Base-by-base conservation (phyloP, 768 basidiomycete species). In the Lactarius hatsudake region DNA sequence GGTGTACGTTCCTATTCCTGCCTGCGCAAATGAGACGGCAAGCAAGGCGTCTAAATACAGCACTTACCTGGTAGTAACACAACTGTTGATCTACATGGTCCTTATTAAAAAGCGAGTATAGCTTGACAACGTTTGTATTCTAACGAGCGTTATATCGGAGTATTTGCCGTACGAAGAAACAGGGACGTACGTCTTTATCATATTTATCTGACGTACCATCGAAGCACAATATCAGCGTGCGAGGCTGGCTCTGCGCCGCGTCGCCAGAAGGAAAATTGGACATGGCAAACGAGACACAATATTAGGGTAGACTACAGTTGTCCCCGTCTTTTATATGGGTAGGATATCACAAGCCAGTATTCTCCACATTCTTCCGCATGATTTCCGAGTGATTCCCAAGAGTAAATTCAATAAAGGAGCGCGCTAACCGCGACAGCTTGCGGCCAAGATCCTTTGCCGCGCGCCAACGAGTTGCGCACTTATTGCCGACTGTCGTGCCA, bases 41-140 rank as follows among this genome's bases (percentile, higher is more conserved):
- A 43, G 48, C 60, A 18, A 32, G 40, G 38, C 20, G 20, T 23
- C 3, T 20, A 17, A 34, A 18, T 10, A 34, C 42, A 55, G 12
- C 26, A 70, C 74, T 28, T 53, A 86, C 88, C 78, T 93, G 91
- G 73, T 93, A 93, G 74, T 90, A 91, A 71, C 77, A 76, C 32
- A 79, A 51, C 62, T 81, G 80, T 34, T 74, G 73, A 2, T 70
- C 71, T 0, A 71, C 73, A 57, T 75, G 69, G 61, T 79, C 78
- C 67, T 80, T 81, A 66, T 73, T 75, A 59, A 81, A 67, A 54
- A 76, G 71, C 23, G 72, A 73, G 68, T 79, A 78, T 59, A 81
- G 71, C 30, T 76, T 74, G 55, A 80, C 75, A 28, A 81, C 74
- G 64, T 79, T 81, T 15, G 80, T 79, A 65, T 80, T 80, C 78